Base-by-base conservation (phyloP, 805 yeast species). In the Pichia paraexigua region DNA sequence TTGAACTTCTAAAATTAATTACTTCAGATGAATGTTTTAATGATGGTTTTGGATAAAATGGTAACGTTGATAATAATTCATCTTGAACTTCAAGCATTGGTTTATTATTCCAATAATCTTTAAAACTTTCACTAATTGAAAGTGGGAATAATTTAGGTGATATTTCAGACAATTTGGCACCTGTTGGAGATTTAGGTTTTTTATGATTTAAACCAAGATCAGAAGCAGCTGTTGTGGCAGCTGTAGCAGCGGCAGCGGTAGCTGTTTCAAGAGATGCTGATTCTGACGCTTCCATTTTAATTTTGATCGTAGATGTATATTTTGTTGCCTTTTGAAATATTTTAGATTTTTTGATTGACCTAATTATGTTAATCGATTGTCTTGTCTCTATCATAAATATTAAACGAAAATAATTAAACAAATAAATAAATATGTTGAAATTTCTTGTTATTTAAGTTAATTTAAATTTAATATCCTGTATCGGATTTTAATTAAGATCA, bases 121-220 rank as follows among this genome's bases (percentile, higher is more conserved):
- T 62, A 25, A 78, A 57, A 20, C 87, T 82, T 45, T 82, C 78
- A 6, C 61, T 58, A 0, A 80, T 53, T 7, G 78, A 64, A 13
- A 83, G 67, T 0, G 92, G 92, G 60, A 85, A 85, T 25, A 82
- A 64, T 18, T 45, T 44, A 1, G 46, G 46, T 17, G 53, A 53
- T 15, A 85, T 70, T 57, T 78, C 77, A 22, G 70, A 63, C 8
- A 84, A 54, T 0, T 90, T 88, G 0, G 83, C 75, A 0, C 88
- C 87, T 0, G 83, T 73, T 1, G 91, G 91, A 24, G 84, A 80
- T 0, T 83, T 80, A 0, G 88, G 73, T 25, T 82, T 62, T 53
- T 67, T 74, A 30, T 30, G 35, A 15, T 13, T 30, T 30, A 13
- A 9, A 3, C 35, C 35, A 30, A 30, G 17, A 9, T 27, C 30